Conservation (phyloP, 176 grass and related monocot genomes). For the Sorghum bicolor region Sorghum_bicolor_NCBIv3 NC_012872.2:66639001-66639500, state of each 20-base stretch:
- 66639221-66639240: not conserved
- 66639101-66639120: not conserved
- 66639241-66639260: not conserved
- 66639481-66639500: not conserved
- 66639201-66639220: not conserved
- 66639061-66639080: not conserved
- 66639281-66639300: not conserved
- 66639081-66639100: not conserved
- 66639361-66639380: too few relatives aligned
- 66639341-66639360: not conserved
- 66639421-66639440: not conserved
- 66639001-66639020: constrained; percentile 44
- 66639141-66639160: constrained; percentile 13
- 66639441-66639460: not conserved
- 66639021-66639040: constrained; percentile 53
- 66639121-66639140: not conserved
- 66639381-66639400: not conserved
- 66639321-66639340: not conserved
- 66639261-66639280: not conserved
- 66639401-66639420: not conserved
- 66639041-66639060: constrained; percentile 50
- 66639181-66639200: not conserved
- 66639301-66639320: not conserved
- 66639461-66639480: not conserved
- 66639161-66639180: not conserved